phyloP scores from a whole-genome alignment of 139 green algal genomes.

The Closterium sp. region DNA sequence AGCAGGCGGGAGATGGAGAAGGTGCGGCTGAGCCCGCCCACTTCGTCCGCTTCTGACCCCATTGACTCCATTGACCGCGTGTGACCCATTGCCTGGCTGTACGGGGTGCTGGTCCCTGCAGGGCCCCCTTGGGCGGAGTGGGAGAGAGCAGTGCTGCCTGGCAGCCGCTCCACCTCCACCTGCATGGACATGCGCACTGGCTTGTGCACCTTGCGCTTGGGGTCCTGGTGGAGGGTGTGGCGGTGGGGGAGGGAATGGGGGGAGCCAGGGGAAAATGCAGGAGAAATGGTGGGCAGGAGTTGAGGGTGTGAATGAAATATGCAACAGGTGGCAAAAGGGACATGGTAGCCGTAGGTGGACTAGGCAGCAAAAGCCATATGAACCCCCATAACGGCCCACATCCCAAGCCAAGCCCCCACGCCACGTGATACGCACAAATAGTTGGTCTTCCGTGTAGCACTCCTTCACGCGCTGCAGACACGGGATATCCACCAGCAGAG shows the following conservation, averaged over 20 bases:
- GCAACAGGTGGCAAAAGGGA: background rate
- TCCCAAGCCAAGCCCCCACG: too few relatives aligned
- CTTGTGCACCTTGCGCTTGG: slow-evolving; percentile 49
- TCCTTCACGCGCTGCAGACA: slow-evolving; percentile 42
- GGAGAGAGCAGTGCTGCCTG: background rate
- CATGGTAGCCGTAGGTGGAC: background rate
- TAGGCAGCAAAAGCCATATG: background rate
- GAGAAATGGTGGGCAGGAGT: too few relatives aligned
- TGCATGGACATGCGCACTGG: slow-evolving; percentile 40
- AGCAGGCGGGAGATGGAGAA: background rate
- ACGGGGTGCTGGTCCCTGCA: background rate
- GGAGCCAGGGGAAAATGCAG: too few relatives aligned
- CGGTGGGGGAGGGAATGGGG: background rate
- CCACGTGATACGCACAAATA: slow-evolving; percentile 3
- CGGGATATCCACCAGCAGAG: slow-evolving; percentile 42
- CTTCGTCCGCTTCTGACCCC: background rate
- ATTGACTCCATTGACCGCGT: background rate
- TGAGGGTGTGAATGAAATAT: too few relatives aligned
- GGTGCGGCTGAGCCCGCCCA: background rate
- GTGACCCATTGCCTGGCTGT: background rate
- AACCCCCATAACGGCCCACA: too few relatives aligned
- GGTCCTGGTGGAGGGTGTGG: slow-evolving; percentile 13
- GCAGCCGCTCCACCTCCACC: slow-evolving; percentile 37
- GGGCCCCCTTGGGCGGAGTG: background rate
- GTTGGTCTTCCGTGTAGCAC: slow-evolving; percentile 42